These are phyloP conservation scores for Cladobotryum mycophilum DNA, from an alignment of 2,329 filamentous ascomycete genomes.

Conservation along the genomic window DNA sequence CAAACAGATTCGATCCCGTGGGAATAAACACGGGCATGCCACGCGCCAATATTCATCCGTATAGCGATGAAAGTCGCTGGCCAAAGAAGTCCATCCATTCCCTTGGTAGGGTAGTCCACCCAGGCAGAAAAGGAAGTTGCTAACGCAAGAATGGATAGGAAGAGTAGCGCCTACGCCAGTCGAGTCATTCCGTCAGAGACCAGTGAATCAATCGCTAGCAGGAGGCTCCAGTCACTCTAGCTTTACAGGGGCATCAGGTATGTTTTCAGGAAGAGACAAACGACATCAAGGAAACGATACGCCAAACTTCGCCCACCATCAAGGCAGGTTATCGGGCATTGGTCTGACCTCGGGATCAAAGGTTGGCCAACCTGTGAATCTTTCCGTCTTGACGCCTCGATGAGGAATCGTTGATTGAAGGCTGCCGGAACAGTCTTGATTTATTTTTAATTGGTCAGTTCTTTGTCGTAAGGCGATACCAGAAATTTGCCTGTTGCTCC, in stretches of 20 bases:
- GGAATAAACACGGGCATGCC: slow-evolving; percentile 14
- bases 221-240: slow-evolving; percentile 6
- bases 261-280: slow-evolving; percentile 7
- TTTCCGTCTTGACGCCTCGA: slow-evolving; percentile 14
- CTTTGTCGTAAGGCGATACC: too few relatives aligned
- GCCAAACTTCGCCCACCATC: slow-evolving; percentile 16
- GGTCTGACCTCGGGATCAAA: slow-evolving; percentile 27
- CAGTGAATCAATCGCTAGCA: slow-evolving; percentile 8
- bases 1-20: slow-evolving; percentile 14
- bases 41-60: slow-evolving; percentile 10
- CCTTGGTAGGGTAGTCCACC: slow-evolving; percentile 10
- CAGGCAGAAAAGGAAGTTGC: not conserved
- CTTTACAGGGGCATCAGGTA: slow-evolving; percentile 8
- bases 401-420: slow-evolving; percentile 11
- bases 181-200: slow-evolving; percentile 9
- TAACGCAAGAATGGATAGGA: not conserved
- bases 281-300: slow-evolving; percentile 11
- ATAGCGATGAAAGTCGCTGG: slow-evolving; percentile 16
- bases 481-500: too few relatives aligned
- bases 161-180: not conserved
- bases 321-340: slow-evolving; percentile 18
- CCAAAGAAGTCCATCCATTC: slow-evolving; percentile 9
- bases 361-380: slow-evolving; percentile 20
- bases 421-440: not conserved
- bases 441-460: too few relatives aligned